Percentiles rank a stretch among this genome's conserved stretches.
phyloP scores from a whole-genome alignment of 108 stramenopile species.

The Epithemia pelagica region DNA sequence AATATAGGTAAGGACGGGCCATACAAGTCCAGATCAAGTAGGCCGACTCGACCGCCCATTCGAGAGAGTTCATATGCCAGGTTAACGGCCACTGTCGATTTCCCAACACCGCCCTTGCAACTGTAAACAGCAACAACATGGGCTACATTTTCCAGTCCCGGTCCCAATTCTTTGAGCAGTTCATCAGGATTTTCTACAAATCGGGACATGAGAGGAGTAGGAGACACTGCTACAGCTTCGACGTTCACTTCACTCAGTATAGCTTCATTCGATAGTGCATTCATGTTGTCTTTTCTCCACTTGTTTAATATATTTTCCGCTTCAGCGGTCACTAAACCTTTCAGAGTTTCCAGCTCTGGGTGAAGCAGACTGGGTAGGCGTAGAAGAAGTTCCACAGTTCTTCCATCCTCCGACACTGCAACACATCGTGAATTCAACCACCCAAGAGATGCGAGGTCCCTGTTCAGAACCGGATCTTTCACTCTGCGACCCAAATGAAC shows the following conservation, averaged over 20 bases:
- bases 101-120: constrained; percentile 96
- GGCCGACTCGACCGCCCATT: constrained; percentile 81
- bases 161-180: constrained; percentile 32
- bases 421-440: constrained; percentile 38
- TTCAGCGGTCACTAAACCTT: constrained; percentile 26
- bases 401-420: constrained; percentile 10
- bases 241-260: constrained; percentile 21
- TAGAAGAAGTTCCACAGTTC: constrained; percentile 43
- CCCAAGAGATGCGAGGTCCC: constrained; percentile 24
- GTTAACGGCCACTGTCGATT: constrained; percentile 95
- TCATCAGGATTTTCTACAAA: constrained; percentile 29
- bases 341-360: constrained; percentile 43
- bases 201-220: constrained; percentile 24
- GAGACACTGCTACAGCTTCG: constrained; percentile 20
- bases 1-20: constrained; percentile 91
- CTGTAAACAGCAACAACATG: constrained; percentile 85
- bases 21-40: constrained; percentile 97
- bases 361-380: constrained; percentile 60
- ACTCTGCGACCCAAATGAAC: constrained; percentile 21
- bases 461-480: constrained; percentile 35
- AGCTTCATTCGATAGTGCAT: constrained; percentile 1
- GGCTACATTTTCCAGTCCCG: constrained; percentile 57
- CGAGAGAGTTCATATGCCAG: constrained; percentile 92
- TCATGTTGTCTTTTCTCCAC: constrained; percentile 17
- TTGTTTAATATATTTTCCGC: constrained; percentile 28